Evolutionary conservation across 2,329 filamentous ascomycete genomes (phyloP), one percentile per base, ranked within the genome.

Genomic region (Sclerotinia spermophila): DNA sequence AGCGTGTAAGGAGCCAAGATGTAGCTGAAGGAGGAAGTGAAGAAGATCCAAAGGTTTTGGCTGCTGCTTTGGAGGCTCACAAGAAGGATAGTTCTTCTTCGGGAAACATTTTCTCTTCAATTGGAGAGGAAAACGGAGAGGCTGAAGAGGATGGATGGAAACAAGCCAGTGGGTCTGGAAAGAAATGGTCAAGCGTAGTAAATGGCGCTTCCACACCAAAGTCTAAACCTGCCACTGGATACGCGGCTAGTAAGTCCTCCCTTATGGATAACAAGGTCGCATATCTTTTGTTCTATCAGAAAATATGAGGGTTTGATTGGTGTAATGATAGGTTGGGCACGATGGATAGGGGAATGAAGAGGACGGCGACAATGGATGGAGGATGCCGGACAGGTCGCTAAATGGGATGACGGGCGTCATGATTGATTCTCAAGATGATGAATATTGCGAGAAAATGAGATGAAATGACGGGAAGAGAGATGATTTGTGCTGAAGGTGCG

Each of bases 201-300:
- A 96, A 94, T 76, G 91, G 90, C 81, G 82, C 74, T 81, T 82
- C 84, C 77, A 82, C 83, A 81, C 81, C 84, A 85, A 87, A 88
- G 81, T 73, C 83, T 79, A 85, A 88, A 80, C 89, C 89, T 76
- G 87, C 38, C 13, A 69, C 42, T 55, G 67, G 67, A 42, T 38
- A 42, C 40, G 67, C 44, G 40, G 68, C 61, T 55, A 51, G 82
- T 75, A 86, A 82, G 73, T 82, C 82, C 71, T 85, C 85, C 27
- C 81, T 92, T 79, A 93, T 93, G 81, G 95, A 98, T 81, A 97
- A 95, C 85, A 97, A 97, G 85, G 95, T 97, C 71, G 96, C 96
- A 5, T 99, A 99, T 82, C 88, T 99, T 75, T 83, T 99, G 78
- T 97, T 99, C 82, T 99, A 99, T 81, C 91, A 97, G 83, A 79